phyloP scores from a whole-genome alignment of 164 flowering plant genomes.

The Paratinospora sagittata region DNA sequence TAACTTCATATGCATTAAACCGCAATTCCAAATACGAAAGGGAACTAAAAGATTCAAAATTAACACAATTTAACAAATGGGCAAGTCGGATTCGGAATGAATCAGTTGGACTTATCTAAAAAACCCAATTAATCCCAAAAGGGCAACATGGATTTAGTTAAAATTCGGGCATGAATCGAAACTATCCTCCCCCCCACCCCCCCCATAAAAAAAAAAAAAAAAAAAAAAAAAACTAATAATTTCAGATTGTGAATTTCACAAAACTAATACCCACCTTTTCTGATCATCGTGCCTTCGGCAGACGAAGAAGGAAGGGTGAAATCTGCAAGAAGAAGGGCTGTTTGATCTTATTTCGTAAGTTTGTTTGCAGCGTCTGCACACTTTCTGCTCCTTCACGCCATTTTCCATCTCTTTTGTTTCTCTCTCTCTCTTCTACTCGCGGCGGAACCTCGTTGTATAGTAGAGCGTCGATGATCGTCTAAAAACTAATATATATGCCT shows the following conservation, averaged over 20 bases:
- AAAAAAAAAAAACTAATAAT: too few species aligned
- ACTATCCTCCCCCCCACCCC: too few species aligned
- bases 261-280: constrained; percentile 40
- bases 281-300: constrained; percentile 95
- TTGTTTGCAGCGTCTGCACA: constrained; percentile 72
- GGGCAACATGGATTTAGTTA: not conserved
- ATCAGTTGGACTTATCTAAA: not conserved
- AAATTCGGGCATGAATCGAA: too few species aligned
- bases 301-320: constrained; percentile 90
- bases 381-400: constrained; percentile 22
- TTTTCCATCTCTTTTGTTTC: constrained; percentile 9
- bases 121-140: not conserved
- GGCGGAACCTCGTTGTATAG: not conserved
- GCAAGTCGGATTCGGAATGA: not conserved
- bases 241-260: too few species aligned
- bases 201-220: too few species aligned
- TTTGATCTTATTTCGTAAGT: constrained; percentile 41
- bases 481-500: too few species aligned
- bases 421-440: constrained; percentile 2
- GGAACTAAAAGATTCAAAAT: not conserved
- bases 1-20: too few species aligned
- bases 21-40: not conserved
- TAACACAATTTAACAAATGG: not conserved
- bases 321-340: constrained; percentile 63
- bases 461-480: too few species aligned